Percentiles rank a stretch among this genome's conserved stretches.
These are phyloP conservation scores for Cadophora luteo-olivacea DNA, from an alignment of 2,329 filamentous ascomycete species.

Conservation along the genomic window DNA sequence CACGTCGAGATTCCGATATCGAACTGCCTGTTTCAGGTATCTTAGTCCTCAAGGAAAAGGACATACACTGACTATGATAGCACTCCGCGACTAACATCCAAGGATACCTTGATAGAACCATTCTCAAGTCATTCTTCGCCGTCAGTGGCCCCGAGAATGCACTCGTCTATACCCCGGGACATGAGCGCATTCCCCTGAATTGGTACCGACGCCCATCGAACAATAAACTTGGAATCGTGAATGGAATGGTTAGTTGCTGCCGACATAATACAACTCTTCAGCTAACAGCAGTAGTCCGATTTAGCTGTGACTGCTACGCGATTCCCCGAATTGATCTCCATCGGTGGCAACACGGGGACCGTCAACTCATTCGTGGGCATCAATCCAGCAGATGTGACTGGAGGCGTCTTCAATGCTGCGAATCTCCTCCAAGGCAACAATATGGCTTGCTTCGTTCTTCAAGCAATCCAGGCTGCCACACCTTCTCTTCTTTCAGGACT, in stretches of 20 bases:
- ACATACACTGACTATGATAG: background rate
- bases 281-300: slow-evolving; percentile 44
- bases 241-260: slow-evolving; percentile 4
- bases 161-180: slow-evolving; percentile 21
- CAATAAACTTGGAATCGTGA: slow-evolving; percentile 17
- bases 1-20: slow-evolving; percentile 1
- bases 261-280: too few relatives aligned
- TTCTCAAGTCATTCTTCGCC: slow-evolving; percentile 41
- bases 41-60: too few relatives aligned
- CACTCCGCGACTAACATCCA: slow-evolving; percentile 25
- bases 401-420: slow-evolving; percentile 49
- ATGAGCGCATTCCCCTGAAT: slow-evolving; percentile 31
- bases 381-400: slow-evolving; percentile 50
- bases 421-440: slow-evolving; percentile 56
- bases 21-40: background rate
- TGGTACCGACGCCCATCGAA: slow-evolving; percentile 29
- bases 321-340: slow-evolving; percentile 39
- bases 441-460: slow-evolving; percentile 48
- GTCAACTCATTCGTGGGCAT: slow-evolving; percentile 59
- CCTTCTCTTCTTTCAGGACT: slow-evolving; percentile 13
- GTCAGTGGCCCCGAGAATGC: slow-evolving; percentile 31
- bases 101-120: slow-evolving; percentile 41
- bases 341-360: slow-evolving; percentile 60
- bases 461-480: slow-evolving; percentile 23
- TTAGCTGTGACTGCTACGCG: slow-evolving; percentile 47